Evolutionary conservation across 805 yeast species (phyloP), one percentile per base, ranked within the genome.

Genomic region (Yarrowia alimentaria): DNA sequence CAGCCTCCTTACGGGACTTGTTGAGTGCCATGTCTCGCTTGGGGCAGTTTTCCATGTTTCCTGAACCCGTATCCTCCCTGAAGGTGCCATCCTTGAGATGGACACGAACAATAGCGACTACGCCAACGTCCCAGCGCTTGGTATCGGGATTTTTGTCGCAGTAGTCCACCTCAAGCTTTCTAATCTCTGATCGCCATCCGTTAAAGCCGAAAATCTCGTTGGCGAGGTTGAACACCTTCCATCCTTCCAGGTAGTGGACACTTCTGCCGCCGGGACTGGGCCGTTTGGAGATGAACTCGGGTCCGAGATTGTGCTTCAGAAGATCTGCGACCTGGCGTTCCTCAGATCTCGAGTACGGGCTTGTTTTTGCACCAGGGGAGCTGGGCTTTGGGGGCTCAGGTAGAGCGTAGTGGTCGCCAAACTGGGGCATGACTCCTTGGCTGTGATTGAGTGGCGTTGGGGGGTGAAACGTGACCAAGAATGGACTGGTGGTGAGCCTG

Each of bases 1-100:
- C 76, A 0, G 95, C 93, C 59, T 85, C 93, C 59, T 87, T 85
- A 63, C 80, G 81, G 52, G 94, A 84, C 61, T 85, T 88, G 50
- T 80, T 87, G 62, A 77, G 83, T 0, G 95, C 91, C 68, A 78
- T 77, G 2, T 83, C 83, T 61, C 78, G 81, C 14, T 22, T 30
- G 16, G 56, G 51, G 5, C 59, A 62, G 53, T 81, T 82, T 26
- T 81, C 86, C 17, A 79, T 76, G 45, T 75, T 77, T 5, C 95
- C 95, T 55, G 78, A 76, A 0, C 96, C 96, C 17, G 77, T 73
- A 54, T 83, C 85, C 60, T 84, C 93, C 51, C 82, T 88, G 60
- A 71, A 84, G 0, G 95, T 80, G 1, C 96, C 96, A 62, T 86
- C 94, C 58, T 77, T 78, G 30, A 90, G 69, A 0, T 84, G 78